phyloP scores from a whole-genome alignment of 306 rosid genomes.

The Vigna radiata region DNA sequence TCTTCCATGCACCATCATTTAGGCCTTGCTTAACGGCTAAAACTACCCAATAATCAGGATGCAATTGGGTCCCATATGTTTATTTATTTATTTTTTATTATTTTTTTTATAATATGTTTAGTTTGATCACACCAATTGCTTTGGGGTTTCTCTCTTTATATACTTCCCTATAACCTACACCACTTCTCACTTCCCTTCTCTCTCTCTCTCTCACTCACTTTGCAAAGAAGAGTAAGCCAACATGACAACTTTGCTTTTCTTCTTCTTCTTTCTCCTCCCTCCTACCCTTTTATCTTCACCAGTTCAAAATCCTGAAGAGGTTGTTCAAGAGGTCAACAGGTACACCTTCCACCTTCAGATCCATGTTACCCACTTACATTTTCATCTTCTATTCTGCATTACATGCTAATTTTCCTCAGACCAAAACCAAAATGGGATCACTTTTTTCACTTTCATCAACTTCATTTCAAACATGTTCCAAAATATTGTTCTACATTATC shows the following conservation, averaged over 20 bases:
- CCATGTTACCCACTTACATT: not conserved
- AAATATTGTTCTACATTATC: not conserved
- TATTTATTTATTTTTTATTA: too few relatives aligned
- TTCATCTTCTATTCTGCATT: not conserved
- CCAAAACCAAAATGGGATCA: not conserved
- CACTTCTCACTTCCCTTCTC: conserved; percentile 39
- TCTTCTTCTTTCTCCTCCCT: conserved; percentile 48
- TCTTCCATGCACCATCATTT: conserved; percentile 46
- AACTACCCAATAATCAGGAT: conserved; percentile 68
- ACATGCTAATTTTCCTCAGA: not conserved
- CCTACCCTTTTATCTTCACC: conserved; percentile 58
- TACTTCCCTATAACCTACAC: conserved; percentile 30
- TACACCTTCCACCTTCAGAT: conserved; percentile 32
- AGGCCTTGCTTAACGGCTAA: conserved; percentile 75
- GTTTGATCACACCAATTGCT: conserved; percentile 63
- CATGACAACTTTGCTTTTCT: conserved; percentile 56
- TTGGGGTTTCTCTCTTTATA: conserved; percentile 67
- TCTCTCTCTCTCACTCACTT: not conserved
- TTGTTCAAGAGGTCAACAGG: conserved; percentile 81
- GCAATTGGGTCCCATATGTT: conserved; percentile 61
- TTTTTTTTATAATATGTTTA: conserved; percentile 48
- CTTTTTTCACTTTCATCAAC: not conserved
- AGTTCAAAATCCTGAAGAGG: conserved; percentile 65
- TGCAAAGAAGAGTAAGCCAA: conserved; percentile 27
- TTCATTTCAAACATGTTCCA: conserved; percentile 13